Base-by-base conservation (phyloP, 768 basidiomycete species). In the Suillus weaverae region DNA sequence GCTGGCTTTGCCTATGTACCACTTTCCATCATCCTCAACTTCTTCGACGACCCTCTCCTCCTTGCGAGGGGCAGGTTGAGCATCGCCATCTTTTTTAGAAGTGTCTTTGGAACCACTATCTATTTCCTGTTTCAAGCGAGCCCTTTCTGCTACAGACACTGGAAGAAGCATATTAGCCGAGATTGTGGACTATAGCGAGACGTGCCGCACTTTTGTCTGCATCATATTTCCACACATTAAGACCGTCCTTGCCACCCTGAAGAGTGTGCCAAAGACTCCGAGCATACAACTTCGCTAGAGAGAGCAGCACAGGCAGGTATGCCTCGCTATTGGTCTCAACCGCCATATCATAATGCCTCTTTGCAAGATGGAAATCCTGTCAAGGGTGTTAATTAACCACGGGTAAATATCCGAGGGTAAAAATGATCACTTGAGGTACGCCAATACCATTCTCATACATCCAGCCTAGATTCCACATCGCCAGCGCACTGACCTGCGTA, bases 391-490 rank as follows among this genome's bases (percentile, higher is more conserved):
- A 1, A 20, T 11, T 18, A 39, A 14, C 38, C 14, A 39, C 39
- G 11, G 51, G 30, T 48, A 3, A 26, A 50, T 10, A 38, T 16
- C 35, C n/a, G 30, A 51, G 60, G 18, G 11, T 33, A 64, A 16
- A 43, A 22, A 35, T 36, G 67, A 80, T 67, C 66, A 92, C 94
- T 83, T 92, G 90, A 32, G 91, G 87, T 0, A 99, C 93, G 3
- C 97, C 97, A 26, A 92, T 75, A 0, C 97, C 97, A 70, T 95
- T 94, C 79, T 99, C 97, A 75, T 98, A 99, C 97, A 99, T 99
- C 93, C 94, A 98, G 2, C 97, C 97, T 13, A 99, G 79, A 72
- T 98, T 97, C 95, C 95, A 98, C 89, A 97, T 94, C 1, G 97
- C 95, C 67, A 99, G 81, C 1, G 97, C 95, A 69, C 95, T 97